These are phyloP conservation scores for Fusarium sp. DNA, from an alignment of 2,329 filamentous ascomycete genomes.

Conservation along the genomic window DNA sequence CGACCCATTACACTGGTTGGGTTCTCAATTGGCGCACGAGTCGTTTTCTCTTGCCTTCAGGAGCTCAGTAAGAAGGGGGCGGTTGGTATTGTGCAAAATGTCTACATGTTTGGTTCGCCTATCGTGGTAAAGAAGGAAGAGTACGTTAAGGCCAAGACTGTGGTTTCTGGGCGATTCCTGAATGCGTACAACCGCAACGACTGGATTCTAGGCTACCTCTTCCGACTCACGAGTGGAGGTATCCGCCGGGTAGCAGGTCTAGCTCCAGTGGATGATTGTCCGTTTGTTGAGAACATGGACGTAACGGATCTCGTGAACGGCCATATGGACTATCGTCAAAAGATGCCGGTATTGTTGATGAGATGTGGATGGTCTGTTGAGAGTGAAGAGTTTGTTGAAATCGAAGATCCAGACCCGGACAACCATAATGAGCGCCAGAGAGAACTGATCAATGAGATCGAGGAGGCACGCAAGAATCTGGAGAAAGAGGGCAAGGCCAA, in stretches of 20 bases:
- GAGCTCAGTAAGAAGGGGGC: slow-evolving; percentile 88
- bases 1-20: slow-evolving; percentile 92
- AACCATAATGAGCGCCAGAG: slow-evolving; percentile 88
- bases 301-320: slow-evolving; percentile 86
- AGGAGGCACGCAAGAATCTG: slow-evolving; percentile 88
- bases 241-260: slow-evolving; percentile 90
- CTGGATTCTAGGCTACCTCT: slow-evolving; percentile 97
- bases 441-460: slow-evolving; percentile 95
- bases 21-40: slow-evolving; percentile 89
- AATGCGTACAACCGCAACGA: slow-evolving; percentile 95
- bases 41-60: slow-evolving; percentile 90
- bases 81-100: slow-evolving; percentile 90
- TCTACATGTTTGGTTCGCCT: slow-evolving; percentile 92
- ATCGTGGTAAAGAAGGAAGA: slow-evolving; percentile 93
- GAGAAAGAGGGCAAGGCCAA: slow-evolving; percentile 80
- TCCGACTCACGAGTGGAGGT: slow-evolving; percentile 91
- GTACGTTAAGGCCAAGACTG: slow-evolving; percentile 80
- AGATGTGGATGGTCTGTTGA: slow-evolving; percentile 92
- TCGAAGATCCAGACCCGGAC: slow-evolving; percentile 96
- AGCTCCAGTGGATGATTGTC: slow-evolving; percentile 76
- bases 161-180: slow-evolving; percentile 91
- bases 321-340: slow-evolving; percentile 95
- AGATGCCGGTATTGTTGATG: slow-evolving; percentile 87
- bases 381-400: slow-evolving; percentile 93
- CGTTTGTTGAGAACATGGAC: slow-evolving; percentile 87